Evolutionary conservation across 2,329 filamentous ascomycete species (phyloP).

Genomic region (Fusarium sp.): DNA sequence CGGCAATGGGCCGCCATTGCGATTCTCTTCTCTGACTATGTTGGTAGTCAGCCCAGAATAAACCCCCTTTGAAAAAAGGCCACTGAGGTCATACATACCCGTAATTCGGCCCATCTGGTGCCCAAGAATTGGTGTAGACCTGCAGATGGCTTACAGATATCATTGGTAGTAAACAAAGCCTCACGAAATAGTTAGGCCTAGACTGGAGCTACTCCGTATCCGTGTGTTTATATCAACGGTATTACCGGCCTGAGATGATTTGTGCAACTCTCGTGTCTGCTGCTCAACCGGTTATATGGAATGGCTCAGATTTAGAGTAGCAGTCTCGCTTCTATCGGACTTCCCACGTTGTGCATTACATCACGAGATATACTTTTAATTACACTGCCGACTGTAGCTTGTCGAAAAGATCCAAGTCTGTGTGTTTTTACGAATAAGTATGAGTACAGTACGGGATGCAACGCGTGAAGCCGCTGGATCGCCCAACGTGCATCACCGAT

Average conservation of each 20-base stretch:
- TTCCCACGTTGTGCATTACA: conserved; percentile 37
- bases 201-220: conserved; percentile 5
- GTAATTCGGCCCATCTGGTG: conserved; percentile 30
- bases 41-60: conserved; percentile 12
- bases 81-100: conserved; percentile 29
- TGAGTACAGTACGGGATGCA: conserved; percentile 13
- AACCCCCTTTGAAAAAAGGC: conserved; percentile 1
- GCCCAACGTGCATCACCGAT: conserved; percentile 34
- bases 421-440: conserved; percentile 1
- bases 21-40: conserved; percentile 11
- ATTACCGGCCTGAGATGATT: conserved; percentile 22
- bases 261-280: conserved; percentile 48
- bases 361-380: conserved; percentile 27
- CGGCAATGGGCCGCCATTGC: conserved; percentile 19
- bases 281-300: conserved; percentile 37
- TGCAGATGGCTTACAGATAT: conserved; percentile 27
- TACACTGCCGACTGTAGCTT: conserved; percentile 2
- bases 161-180: conserved; percentile 20
- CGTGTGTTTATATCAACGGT: conserved; percentile 21
- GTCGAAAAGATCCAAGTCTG: neutral
- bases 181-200: neutral
- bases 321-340: conserved; percentile 22
- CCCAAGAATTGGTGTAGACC: conserved; percentile 22
- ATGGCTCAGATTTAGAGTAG: conserved; percentile 9
- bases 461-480: conserved; percentile 38